Evolutionary conservation across 1,139 yeast species (phyloP).

Genomic region (Zygosaccharomyces pseudobailii): DNA sequence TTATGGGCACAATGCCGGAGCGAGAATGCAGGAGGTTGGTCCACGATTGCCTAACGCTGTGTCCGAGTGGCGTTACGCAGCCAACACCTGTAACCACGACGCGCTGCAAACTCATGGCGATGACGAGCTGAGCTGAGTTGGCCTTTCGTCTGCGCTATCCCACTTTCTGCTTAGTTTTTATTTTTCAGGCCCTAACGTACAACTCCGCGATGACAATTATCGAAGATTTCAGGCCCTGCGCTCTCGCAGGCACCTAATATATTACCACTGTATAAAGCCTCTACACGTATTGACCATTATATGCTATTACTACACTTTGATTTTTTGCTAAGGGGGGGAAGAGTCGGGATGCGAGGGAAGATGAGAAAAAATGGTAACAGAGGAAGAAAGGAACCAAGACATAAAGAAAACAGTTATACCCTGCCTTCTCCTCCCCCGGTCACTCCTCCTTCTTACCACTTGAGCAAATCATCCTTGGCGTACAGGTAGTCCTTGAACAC

Average conservation of each 20-base stretch:
- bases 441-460: constrained; percentile 22
- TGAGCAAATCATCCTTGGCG: constrained; percentile 34
- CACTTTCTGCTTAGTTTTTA: not conserved
- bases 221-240: no score
- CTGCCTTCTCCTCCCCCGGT: no score
- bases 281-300: not conserved
- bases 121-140: not conserved
- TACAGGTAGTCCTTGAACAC: constrained; percentile 35
- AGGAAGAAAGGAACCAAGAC: no score
- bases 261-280: not conserved
- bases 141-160: no score
- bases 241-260: not conserved
- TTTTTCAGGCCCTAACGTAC: not conserved
- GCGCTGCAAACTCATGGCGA: constrained; percentile 31
- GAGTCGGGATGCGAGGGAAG: no score
- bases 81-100: constrained; percentile 95
- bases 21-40: constrained; percentile 43
- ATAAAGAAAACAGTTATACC: no score
- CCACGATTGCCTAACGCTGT: constrained; percentile 57
- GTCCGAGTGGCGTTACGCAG: constrained; percentile 78
- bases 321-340: no score
- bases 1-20: constrained; percentile 55
- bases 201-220: not conserved
- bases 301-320: not conserved
- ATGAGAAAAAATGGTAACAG: no score